Evolutionary conservation across 371 early-diverging fungal species (phyloP).

Genomic region (Apophysomyces ossiformis): DNA sequence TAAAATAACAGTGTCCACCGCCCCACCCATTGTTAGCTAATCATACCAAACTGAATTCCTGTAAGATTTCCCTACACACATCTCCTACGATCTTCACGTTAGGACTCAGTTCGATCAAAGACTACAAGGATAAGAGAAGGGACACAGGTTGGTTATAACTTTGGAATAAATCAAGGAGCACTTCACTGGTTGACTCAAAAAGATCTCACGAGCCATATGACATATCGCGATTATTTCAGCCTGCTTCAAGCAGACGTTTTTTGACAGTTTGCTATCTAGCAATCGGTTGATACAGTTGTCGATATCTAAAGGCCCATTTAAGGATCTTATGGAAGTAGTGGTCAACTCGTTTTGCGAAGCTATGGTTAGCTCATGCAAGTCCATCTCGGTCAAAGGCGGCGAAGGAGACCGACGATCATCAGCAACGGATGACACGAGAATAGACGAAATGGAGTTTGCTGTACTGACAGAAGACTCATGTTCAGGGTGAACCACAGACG

Average conservation of each 20-base stretch:
- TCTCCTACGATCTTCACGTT: slow-evolving; percentile 88
- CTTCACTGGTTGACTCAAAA: slow-evolving; percentile 78
- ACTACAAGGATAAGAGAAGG: slow-evolving; percentile 13
- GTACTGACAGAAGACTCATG: background rate
- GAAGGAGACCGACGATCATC: background rate
- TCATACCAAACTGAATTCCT: background rate
- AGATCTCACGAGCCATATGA: slow-evolving; percentile 78
- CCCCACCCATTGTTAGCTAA: background rate
- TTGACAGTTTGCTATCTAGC: slow-evolving; percentile 69
- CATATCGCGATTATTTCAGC: slow-evolving; percentile 84
- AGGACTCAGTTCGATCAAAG: slow-evolving; percentile 87
- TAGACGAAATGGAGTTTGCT: background rate
- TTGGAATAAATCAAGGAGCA: background rate
- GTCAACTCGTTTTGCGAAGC: slow-evolving; percentile 8
- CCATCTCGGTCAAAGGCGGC: slow-evolving; percentile 6
- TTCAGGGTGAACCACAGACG: background rate
- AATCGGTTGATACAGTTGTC: slow-evolving; percentile 82
- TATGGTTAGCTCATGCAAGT: background rate
- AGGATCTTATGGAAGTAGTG: slow-evolving; percentile 1
- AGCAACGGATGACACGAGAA: background rate
- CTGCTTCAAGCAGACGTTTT: slow-evolving; percentile 68
- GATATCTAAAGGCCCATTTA: slow-evolving; percentile 51
- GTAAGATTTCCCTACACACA: background rate
- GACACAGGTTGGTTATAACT: background rate
- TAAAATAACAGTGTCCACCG: background rate